Evolutionary conservation across 768 basidiomycete species (phyloP), one percentile per base, ranked within the genome.

Genomic region (Suillus plorans): DNA sequence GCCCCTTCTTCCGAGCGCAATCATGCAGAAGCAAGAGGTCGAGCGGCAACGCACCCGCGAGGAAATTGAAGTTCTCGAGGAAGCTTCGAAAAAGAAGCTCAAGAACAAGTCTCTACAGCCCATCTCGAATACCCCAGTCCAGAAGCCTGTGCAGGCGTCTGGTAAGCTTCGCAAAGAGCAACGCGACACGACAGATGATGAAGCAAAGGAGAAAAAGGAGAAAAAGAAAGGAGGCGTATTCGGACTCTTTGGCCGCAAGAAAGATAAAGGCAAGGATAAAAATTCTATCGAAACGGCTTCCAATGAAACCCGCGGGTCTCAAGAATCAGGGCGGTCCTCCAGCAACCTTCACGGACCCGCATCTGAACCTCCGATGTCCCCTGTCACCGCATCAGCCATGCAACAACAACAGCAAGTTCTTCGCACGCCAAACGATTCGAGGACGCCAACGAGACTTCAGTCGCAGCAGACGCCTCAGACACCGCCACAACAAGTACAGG

Each of bases 181-280:
- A 13, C 71, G 78, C 49, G 73, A 77, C 61, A 77, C 79, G 13
- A 69, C 74, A 14, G 73, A 80, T 59, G 83, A 83, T 41, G 84
- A 83, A 28, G 75, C 78, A 16, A 85, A 53, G 73, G 82, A 85
- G 55, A 85, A 83, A 65, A 85, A 84, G 69, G 82, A 85, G 66
- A 85, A 85, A 67, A 89, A 89, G 78, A 88, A 85, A 62, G 78
- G 86, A 4, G 87, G 90, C 4, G 83, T 98, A 63, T 89, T 97
- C 68, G 83, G 88, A 0, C 71, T 98, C 58, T 97, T 97, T 73
- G 83, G 84, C 20, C 80, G 90, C 69, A 89, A 86, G 76, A 95
- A 90, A 75, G 87, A 91, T 70, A 92, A 89, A 78, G 81, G 87
- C 60, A 89, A 89, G 71, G 88, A 84, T 50, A 87, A 86, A 73